Conservation (phyloP, 768 basidiomycete species). For the Amanita brunnescens region DNA sequence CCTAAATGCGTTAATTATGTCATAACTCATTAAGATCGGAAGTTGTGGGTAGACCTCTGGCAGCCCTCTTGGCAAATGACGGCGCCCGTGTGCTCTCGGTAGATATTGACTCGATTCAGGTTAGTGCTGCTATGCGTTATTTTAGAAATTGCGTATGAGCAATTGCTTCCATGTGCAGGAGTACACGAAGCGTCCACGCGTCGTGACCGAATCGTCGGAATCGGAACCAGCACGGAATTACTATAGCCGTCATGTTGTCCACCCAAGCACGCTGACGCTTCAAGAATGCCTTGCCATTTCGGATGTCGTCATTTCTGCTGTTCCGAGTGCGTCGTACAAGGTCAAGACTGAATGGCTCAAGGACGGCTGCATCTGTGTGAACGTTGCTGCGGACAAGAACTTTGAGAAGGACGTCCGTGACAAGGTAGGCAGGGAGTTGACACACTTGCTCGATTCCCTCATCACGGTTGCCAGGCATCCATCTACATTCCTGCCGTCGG, state of each 20-base stretch:
- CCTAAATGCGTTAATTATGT: too few species aligned
- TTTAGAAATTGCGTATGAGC: not conserved
- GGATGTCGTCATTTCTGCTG: slow-evolving; percentile 93
- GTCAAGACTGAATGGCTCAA: slow-evolving; percentile 84
- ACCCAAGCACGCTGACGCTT: slow-evolving; percentile 57
- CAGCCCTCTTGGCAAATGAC: slow-evolving; percentile 91
- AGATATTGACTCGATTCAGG: slow-evolving; percentile 92
- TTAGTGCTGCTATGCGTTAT: slow-evolving; percentile 13
- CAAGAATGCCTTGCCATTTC: slow-evolving; percentile 76
- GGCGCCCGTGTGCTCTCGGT: slow-evolving; percentile 93
- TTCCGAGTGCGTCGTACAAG: slow-evolving; percentile 80
- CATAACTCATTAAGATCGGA: too few species aligned
- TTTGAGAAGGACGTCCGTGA: slow-evolving; percentile 91
- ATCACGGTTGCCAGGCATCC: slow-evolving; percentile 54
- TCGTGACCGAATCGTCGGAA: slow-evolving; percentile 19
- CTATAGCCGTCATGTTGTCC: slow-evolving; percentile 79
- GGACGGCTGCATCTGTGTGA: slow-evolving; percentile 89
- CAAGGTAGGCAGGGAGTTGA: too few species aligned
- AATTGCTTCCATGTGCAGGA: slow-evolving; percentile 37
- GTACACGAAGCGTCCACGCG: slow-evolving; percentile 83
- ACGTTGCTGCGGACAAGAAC: slow-evolving; percentile 93
- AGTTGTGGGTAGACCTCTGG: slow-evolving; percentile 95
- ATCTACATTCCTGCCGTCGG: slow-evolving; percentile 96
- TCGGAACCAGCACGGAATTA: slow-evolving; percentile 41
- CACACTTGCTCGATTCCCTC: too few species aligned